These are phyloP conservation scores for Hibiscus tridactylites DNA, from an alignment of 345 rosid species.

Conservation along the genomic window DNA sequence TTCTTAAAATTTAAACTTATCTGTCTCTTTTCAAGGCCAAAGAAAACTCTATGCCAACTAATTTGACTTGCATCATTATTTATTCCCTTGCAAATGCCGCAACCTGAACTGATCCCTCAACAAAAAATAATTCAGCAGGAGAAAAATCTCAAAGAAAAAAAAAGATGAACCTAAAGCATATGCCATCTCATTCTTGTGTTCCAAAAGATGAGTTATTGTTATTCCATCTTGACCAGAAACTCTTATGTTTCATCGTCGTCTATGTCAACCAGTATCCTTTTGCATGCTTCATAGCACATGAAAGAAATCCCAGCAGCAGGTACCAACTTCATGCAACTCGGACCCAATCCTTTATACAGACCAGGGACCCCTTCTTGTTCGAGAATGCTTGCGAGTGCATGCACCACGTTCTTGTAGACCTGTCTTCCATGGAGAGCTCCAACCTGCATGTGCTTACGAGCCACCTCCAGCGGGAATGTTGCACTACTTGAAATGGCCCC, in stretches of 20 bases:
- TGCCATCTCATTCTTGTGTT: neutral
- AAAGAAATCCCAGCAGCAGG: neutral
- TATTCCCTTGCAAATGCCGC: neutral
- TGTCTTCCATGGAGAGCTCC: slow-evolving; percentile 86
- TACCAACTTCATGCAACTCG: slow-evolving; percentile 18
- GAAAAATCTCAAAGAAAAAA: neutral
- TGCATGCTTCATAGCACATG: neutral
- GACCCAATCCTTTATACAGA: slow-evolving; percentile 84
- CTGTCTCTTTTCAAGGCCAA: neutral
- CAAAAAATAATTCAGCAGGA: neutral
- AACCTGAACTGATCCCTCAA: neutral
- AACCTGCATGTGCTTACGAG: slow-evolving; percentile 96
- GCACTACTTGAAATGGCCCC: slow-evolving; percentile 91
- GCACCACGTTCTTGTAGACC: slow-evolving; percentile 76
- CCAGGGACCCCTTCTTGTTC: slow-evolving; percentile 79
- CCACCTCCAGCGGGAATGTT: slow-evolving; percentile 93
- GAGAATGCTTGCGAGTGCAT: slow-evolving; percentile 74
- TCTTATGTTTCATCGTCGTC: slow-evolving; percentile 42
- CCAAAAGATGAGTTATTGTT: slow-evolving; percentile 1
- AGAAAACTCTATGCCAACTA: neutral
- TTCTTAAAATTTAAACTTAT: neutral
- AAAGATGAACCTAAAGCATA: neutral
- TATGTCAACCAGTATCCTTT: slow-evolving; percentile 46
- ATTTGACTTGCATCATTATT: neutral
- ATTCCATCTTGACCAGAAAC: neutral